Evolutionary conservation across 768 basidiomycete species (phyloP), one percentile per base, ranked within the genome.

Genomic region (Holtermannia corniformis): DNA sequence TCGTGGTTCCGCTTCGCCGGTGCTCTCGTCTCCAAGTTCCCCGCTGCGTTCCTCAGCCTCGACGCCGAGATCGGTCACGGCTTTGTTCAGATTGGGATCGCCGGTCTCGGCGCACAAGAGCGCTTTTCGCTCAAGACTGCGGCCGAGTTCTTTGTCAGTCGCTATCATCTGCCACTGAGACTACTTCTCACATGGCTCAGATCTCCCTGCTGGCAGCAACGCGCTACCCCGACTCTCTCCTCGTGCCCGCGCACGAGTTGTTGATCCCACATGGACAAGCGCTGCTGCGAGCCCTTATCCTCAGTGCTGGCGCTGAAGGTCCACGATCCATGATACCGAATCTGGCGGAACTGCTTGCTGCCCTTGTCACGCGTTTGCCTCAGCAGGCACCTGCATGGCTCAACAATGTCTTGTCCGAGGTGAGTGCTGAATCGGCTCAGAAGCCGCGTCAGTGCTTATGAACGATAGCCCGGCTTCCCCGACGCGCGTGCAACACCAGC

Each of bases 1-100:
- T 82, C 82, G 22, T 92, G 91, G 71, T 93, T 92, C 72, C 78
- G 78, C 7, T 91, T 82, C 65, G 78, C 86, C 76, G 86, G 88
- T 43, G 78, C 80, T 43, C 59, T 70, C 22, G 59, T 73, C 0
- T 60, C 62, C 4, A 61, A 71, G 3, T 73, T 75, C 48, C 58
- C 64, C 10, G 50, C 64, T 5, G 63, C 65, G 0, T 52, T 72
- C 7, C 47, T 71, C 2, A 56, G 61, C 2, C 51, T 88, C 3
- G 82, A 85, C 0, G 75, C 76, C 2, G 81, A 80, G 14, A 75
- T 81, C 3, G 76, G 87, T 32, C 79, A 85, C 63, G 79, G 81
- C 0, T 72, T 88, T 51, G 77, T 90, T 71, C 79, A 81, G 45
- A 84, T 85, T 54, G 80, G 85, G 1, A 77, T 83, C 23, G 76